Evolutionary conservation across 495 filamentous ascomycete genomes (phyloP).

Genomic region (Hypoxylon fuscum): DNA sequence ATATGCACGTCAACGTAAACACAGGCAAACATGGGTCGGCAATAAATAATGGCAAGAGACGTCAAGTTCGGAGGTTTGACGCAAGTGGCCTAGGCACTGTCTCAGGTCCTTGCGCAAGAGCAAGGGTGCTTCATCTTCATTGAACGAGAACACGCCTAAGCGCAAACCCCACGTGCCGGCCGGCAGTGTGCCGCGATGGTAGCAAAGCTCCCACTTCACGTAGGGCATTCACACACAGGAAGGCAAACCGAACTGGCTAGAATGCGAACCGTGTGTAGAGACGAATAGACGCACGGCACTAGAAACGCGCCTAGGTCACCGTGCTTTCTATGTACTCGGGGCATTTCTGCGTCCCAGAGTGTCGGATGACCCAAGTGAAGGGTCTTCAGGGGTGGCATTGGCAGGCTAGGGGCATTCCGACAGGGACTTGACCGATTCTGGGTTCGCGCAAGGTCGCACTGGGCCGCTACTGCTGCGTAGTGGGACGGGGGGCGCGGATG

Average conservation of each 20-base stretch:
- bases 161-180: constrained; percentile 14
- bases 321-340: constrained; percentile 28
- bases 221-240: too few species aligned
- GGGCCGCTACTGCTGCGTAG: constrained; percentile 28
- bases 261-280: constrained; percentile 10
- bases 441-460: constrained; percentile 35
- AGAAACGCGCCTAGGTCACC: constrained; percentile 14
- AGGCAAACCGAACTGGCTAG: neutral
- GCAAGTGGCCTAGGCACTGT: constrained; percentile 35
- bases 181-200: too few species aligned
- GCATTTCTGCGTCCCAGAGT: constrained; percentile 40
- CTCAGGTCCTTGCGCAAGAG: constrained; percentile 31
- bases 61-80: constrained; percentile 37
- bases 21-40: constrained; percentile 20
- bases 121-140: constrained; percentile 27
- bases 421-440: constrained; percentile 40
- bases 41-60: constrained; percentile 19
- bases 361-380: constrained; percentile 34
- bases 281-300: constrained; percentile 14
- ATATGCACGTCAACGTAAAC: constrained; percentile 39
- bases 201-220: too few species aligned
- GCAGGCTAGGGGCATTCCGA: constrained; percentile 11
- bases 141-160: constrained; percentile 7
- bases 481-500: constrained; percentile 28
- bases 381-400: constrained; percentile 37